Base-by-base conservation (phyloP, 208 protist species). In the Tritrichomonas foetus region DNA sequence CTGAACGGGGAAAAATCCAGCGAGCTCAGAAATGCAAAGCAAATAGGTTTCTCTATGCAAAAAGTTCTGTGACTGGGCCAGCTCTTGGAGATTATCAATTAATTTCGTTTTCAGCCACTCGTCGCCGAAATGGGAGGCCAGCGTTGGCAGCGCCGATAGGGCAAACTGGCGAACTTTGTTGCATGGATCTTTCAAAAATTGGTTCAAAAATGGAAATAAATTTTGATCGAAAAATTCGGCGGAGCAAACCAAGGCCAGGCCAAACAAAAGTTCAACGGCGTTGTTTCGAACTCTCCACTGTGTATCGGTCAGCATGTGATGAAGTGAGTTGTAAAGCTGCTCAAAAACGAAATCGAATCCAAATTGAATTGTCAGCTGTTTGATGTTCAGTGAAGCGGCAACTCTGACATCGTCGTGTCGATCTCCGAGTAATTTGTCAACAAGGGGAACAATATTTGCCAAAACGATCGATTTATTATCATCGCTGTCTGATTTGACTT, bases 201-300 rank as follows among this genome's bases (percentile, higher is more conserved):
- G 74, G 3, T 27, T 49, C 16, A 84, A n/a, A 53, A 84, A 84
- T 53, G 33, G 74, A 44, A 84, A 84, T 25, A 84, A 20, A 44
- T 84, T 84, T 1, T 33, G 16, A 33, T 84, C 44, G 44, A 84
- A 84, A 25, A 84, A 84, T 3, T 84, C 74, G 1, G 8, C 5
- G 11, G 36, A n/a, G 44, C 74, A 84, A 53, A 84, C 74, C n/a
- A 84, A n/a, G 8, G 74, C 36, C 2, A 84, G 44, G 22, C 74
- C 74, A n/a, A 84, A 84, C 53, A 84, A 84, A 53, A 84, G 41
- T n/a, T 84, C 74, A 84, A 84, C 74, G n/a, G 74, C 74, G 44
- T 84, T 84, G 36, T 53, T 84, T 49, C 74, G 36, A 84, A 84
- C 74, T 3, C 74, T 11, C 74, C 74, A 84, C 22, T 84, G 74